Evolutionary conservation across 2,329 filamentous ascomycete genomes (phyloP).

Genomic region (Neocatenulostroma microsporum): DNA sequence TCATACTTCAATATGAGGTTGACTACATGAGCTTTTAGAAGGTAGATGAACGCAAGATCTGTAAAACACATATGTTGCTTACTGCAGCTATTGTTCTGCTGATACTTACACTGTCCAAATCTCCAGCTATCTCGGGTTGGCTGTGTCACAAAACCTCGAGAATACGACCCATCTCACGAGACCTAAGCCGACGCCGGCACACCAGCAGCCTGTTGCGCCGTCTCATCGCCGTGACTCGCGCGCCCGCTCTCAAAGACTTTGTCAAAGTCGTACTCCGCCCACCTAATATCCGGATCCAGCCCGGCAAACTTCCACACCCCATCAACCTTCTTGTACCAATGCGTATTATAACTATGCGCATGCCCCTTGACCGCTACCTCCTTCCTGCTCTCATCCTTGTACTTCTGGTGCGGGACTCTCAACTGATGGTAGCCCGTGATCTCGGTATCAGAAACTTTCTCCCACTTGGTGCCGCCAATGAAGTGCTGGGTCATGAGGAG

Average conservation of each 20-base stretch:
- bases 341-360: constrained; percentile 47
- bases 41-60: no score
- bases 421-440: constrained; percentile 51
- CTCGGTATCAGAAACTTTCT: constrained; percentile 41
- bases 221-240: constrained; percentile 36
- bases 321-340: constrained; percentile 51
- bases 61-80: no score
- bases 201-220: constrained; percentile 33
- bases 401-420: constrained; percentile 51
- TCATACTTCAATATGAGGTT: no score
- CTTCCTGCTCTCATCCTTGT: constrained; percentile 41
- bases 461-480: constrained; percentile 47
- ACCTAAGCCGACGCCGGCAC: constrained; percentile 8
- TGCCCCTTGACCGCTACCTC: constrained; percentile 49
- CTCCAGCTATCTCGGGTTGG: no score
- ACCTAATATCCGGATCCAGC: constrained; percentile 46
- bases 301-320: constrained; percentile 54
- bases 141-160: no score
- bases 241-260: constrained; percentile 46
- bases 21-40: no score
- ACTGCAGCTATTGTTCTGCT: no score
- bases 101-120: no score
- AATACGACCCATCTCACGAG: neutral
- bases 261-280: constrained; percentile 51
- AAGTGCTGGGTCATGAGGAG: constrained; percentile 52